A percentile compares a stretch with the other conserved stretches of the same genome.
These are phyloP conservation scores for Termitomyces sp. DNA, from an alignment of 768 basidiomycete species.

Conservation along the genomic window DNA sequence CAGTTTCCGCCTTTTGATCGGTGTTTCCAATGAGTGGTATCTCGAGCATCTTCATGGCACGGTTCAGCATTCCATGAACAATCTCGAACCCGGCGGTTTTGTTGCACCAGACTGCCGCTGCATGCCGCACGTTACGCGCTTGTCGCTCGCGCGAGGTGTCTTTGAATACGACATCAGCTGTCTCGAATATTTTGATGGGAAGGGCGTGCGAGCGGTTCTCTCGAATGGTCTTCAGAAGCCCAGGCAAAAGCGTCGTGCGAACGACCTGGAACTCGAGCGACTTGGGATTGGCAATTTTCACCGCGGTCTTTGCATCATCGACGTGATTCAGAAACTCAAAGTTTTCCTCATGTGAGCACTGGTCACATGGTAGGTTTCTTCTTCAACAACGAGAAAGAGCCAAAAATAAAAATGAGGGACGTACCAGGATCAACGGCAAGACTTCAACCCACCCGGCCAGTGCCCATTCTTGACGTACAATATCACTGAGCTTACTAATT, in stretches of 20 bases:
- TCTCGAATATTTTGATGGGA: slow-evolving; percentile 91
- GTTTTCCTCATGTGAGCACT: slow-evolving; percentile 99
- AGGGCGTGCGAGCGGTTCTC: slow-evolving; percentile 94
- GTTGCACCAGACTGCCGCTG: slow-evolving; percentile 93
- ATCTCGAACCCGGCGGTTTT: slow-evolving; percentile 96
- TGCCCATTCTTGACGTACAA: slow-evolving; percentile 88
- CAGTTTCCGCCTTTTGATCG: slow-evolving; percentile 54
- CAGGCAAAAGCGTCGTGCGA: slow-evolving; percentile 91
- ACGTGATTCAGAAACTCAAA: slow-evolving; percentile 87
- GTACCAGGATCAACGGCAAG: slow-evolving; percentile 86
- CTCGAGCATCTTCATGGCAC: slow-evolving; percentile 95
- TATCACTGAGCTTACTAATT: slow-evolving; percentile 85
- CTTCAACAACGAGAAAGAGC: not conserved
- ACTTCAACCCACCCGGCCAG: slow-evolving; percentile 96
- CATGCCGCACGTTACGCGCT: slow-evolving; percentile 82
- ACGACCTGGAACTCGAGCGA: slow-evolving; percentile 98
- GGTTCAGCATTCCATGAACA: slow-evolving; percentile 90
- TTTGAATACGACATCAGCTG: slow-evolving; percentile 90
- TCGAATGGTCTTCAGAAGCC: slow-evolving; percentile 92
- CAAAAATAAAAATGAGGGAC: slow-evolving; percentile 19
- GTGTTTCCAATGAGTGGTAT: slow-evolving; percentile 68
- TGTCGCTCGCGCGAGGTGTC: slow-evolving; percentile 74
- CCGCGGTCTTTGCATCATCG: slow-evolving; percentile 77
- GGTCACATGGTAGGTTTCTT: slow-evolving; percentile 4
- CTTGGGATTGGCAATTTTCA: slow-evolving; percentile 96